These are phyloP conservation scores for Solioccasus polychromus DNA, from an alignment of 768 basidiomycete genomes.

Conservation along the genomic window DNA sequence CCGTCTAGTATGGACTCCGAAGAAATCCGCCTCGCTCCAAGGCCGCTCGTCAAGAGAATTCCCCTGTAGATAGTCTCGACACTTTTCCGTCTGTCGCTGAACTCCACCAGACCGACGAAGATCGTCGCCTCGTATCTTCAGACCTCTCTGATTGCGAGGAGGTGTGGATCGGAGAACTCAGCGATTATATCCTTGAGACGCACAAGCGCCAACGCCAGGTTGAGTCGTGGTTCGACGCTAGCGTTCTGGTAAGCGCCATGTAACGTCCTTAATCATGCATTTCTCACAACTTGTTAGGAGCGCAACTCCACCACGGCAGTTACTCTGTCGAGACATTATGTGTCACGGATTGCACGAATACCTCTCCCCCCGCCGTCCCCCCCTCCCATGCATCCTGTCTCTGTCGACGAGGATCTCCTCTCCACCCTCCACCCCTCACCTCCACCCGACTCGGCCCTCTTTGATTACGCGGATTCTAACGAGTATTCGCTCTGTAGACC, in stretches of 20 bases:
- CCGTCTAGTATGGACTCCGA: constrained; percentile 39
- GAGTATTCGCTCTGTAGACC: constrained; percentile 24
- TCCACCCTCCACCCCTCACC: constrained; percentile 39
- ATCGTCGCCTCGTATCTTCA: constrained; percentile 54
- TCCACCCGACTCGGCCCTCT: constrained; percentile 26
- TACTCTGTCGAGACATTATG: constrained; percentile 35
- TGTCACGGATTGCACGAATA: constrained; percentile 43
- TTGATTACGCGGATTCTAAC: constrained; percentile 28
- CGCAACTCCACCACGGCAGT: constrained; percentile 63
- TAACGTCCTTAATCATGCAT: not conserved
- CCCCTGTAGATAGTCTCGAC: constrained; percentile 24
- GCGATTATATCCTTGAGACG: constrained; percentile 67
- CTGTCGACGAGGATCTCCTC: constrained; percentile 34
- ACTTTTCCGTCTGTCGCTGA: constrained; percentile 15
- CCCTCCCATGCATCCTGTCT: constrained; percentile 28
- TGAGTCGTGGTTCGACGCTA: constrained; percentile 70
- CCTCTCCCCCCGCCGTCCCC: constrained; percentile 42
- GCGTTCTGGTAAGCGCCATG: constrained; percentile 49
- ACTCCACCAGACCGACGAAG: constrained; percentile 37
- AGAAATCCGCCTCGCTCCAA: constrained; percentile 41
- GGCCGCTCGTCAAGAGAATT: constrained; percentile 28
- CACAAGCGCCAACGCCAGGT: constrained; percentile 72
- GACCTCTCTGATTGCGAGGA: constrained; percentile 82
- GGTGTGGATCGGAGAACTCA: constrained; percentile 69
- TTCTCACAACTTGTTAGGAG: constrained; percentile 45